A percentile compares a stretch with the other conserved stretches of the same genome.
phyloP scores from a whole-genome alignment of 164 flowering plant species.

The Magnolia officinalis region DNA sequence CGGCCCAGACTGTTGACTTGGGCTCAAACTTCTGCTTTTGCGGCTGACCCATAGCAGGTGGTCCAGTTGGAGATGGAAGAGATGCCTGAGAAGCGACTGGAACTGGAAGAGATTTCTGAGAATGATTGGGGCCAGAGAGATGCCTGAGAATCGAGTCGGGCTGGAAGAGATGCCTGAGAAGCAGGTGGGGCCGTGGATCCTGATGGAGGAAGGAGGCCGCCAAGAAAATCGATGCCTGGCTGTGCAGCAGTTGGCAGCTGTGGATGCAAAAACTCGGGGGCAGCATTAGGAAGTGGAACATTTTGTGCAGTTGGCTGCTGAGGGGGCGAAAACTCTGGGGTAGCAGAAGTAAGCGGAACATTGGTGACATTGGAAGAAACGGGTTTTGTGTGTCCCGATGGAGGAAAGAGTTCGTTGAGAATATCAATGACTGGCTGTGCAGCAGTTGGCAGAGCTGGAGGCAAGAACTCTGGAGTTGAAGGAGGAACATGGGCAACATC shows the following conservation, averaged over 20 bases:
- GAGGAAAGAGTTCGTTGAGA: not conserved
- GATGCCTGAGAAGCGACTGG: slow-evolving; percentile 27
- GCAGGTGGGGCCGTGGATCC: slow-evolving; percentile 34
- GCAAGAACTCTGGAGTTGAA: slow-evolving; percentile 28
- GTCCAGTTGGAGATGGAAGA: slow-evolving; percentile 30
- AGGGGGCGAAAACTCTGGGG: slow-evolving; percentile 18
- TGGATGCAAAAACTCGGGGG: slow-evolving; percentile 37
- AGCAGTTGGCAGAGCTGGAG: not conserved
- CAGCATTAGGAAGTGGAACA: slow-evolving; percentile 27
- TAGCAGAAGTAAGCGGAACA: not conserved
- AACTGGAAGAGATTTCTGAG: slow-evolving; percentile 11
- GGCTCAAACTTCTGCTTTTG: slow-evolving; percentile 76
- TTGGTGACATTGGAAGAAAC: not conserved
- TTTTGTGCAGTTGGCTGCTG: slow-evolving; percentile 9
- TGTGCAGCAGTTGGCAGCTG: slow-evolving; percentile 43
- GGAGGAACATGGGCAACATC: slow-evolving; percentile 25
- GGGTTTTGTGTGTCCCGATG: not conserved
- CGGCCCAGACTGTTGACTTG: slow-evolving; percentile 95
- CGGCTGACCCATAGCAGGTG: slow-evolving; percentile 49
- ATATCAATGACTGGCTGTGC: not conserved
- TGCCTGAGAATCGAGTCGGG: slow-evolving; percentile 28
- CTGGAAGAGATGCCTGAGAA: slow-evolving; percentile 24
- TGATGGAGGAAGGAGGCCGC: slow-evolving; percentile 38
- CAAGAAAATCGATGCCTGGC: slow-evolving; percentile 21
- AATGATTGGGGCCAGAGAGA: slow-evolving; percentile 1